Percentiles rank a stretch among this genome's conserved stretches.
Conservation (phyloP, 495 filamentous ascomycete genomes). For the Rostrohypoxylon terebratum region DNA sequence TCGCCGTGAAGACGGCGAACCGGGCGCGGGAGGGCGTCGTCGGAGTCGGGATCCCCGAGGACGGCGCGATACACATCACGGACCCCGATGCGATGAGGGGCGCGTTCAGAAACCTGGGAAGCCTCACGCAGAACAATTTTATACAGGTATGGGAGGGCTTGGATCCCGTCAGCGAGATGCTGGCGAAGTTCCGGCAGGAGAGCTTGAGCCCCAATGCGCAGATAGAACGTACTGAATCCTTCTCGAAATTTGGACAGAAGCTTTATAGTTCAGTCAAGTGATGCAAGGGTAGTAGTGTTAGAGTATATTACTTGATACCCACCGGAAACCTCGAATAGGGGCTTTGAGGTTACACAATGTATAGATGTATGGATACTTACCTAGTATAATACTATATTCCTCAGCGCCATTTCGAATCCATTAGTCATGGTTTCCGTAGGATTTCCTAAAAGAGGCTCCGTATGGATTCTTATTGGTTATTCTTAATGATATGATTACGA, state of each 20-base stretch:
- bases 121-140: background rate
- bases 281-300: background rate
- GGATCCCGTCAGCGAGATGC: constrained; percentile 3
- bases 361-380: background rate
- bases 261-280: background rate
- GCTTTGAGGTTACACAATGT: background rate
- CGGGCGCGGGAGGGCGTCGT: background rate
- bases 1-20: constrained; percentile 2
- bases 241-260: background rate
- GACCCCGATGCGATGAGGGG: background rate
- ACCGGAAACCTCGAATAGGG: background rate
- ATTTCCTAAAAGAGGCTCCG: background rate
- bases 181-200: background rate
- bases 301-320: background rate
- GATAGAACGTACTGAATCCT: background rate
- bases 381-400: too few relatives aligned
- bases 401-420: background rate
- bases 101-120: background rate
- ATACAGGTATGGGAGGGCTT: constrained; percentile 2
- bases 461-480: background rate
- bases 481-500: background rate
- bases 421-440: background rate
- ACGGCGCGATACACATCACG: background rate
- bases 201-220: background rate
- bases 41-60: background rate